Base-by-base conservation (phyloP, 352 stramenopile species). In the Globisporangium okanoganense region DNA sequence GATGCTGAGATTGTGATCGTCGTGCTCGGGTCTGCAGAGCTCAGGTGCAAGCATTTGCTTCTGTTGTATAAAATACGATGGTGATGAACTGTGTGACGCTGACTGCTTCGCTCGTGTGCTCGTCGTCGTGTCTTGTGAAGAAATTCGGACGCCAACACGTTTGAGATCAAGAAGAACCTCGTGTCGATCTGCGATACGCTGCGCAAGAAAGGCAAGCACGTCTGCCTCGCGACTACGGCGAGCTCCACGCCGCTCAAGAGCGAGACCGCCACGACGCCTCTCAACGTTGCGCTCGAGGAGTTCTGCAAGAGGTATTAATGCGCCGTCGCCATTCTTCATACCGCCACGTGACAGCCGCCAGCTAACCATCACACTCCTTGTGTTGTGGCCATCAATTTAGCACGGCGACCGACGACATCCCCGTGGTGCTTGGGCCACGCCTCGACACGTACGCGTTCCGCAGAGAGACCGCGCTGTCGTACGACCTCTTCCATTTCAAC, bases 401-500 rank as follows among this genome's bases (percentile, higher is more conserved):
- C 64, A 92, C 82, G 3, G 71, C 80, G 31, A 75, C 54, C 6
- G 83, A 95, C 57, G 83, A 87, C 13, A 59, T 71, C 24, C 78
- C 79, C 2, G 72, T 92, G 18, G 73, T 90, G 57, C 68, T 92
- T n/a, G 82, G 79, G 1, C 83, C 85, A 2, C 80, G 78, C n/a
- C 73, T 95, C 50, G 83, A 90, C 53, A 85, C 68, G 56, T 91
- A 86, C 49, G 71, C 79, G 13, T 90, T 93, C 66, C 78, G 75
- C 43, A 82, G 83, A 16, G 66, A 85, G 7, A 82, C 65, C 20
- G 69, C 75, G 5, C 72, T 88, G 33, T 69, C 69, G 31, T 92
- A 78, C 67, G 85, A 95, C 64, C 73, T 78, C 35, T 92, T 82
- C 68, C 83, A 91, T 61, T 89, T 92, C 70, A 93, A 92, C 66